Percentiles rank a stretch among this genome's conserved stretches.
Conservation (phyloP, 805 yeast species). For the Saccharomycopsis sp. region DNA sequence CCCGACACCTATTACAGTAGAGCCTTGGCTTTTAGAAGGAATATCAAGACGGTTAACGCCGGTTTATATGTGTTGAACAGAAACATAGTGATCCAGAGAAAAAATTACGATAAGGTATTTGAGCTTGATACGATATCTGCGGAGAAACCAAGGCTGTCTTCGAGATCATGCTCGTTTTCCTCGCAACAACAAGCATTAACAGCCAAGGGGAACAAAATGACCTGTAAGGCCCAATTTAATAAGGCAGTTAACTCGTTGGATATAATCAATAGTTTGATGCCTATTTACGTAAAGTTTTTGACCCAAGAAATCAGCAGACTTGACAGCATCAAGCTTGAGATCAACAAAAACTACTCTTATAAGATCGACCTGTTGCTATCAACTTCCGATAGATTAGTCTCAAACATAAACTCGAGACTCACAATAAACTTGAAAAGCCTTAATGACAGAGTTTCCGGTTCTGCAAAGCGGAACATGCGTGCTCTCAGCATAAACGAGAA, state of each 20-base stretch:
- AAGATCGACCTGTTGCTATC: slow-evolving; percentile 18
- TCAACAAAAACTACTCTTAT: slow-evolving; percentile 12
- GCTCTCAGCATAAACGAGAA: slow-evolving; percentile 4
- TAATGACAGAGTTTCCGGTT: slow-evolving; percentile 7
- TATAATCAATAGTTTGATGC: slow-evolving; percentile 11
- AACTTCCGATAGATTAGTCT: slow-evolving; percentile 15
- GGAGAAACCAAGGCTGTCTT: neutral
- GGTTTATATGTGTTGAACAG: neutral
- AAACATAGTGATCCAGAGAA: neutral
- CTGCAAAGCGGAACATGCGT: neutral
- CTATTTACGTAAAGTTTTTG: slow-evolving; percentile 15
- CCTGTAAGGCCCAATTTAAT: neutral
- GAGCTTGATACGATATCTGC: neutral
- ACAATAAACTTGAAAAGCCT: slow-evolving; percentile 14
- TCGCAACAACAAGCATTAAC: neutral
- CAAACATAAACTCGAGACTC: slow-evolving; percentile 15
- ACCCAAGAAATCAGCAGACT: slow-evolving; percentile 15
- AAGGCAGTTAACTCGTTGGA: neutral
- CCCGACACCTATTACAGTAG: neutral
- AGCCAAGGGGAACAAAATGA: neutral
- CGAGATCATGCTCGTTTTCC: neutral
- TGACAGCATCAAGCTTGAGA: slow-evolving; percentile 5
- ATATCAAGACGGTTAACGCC: neutral
- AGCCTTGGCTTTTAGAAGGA: neutral
- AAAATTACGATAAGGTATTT: neutral